These are phyloP conservation scores for Ligustrum vulgare DNA, from an alignment of 257 asterid species.

Conservation along the genomic window DNA sequence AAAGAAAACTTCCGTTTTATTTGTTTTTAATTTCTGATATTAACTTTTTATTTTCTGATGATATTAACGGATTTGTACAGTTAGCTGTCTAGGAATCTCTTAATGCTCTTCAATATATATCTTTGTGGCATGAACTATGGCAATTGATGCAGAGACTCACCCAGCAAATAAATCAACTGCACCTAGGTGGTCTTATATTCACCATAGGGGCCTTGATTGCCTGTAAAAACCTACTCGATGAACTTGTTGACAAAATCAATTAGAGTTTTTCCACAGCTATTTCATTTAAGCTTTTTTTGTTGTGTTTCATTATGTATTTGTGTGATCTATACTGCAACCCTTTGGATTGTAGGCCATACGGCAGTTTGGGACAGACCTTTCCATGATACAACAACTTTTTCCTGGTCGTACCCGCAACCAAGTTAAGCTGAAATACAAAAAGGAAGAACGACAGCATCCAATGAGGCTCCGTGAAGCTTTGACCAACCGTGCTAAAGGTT, in stretches of 20 bases:
- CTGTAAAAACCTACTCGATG: neutral
- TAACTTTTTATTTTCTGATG: neutral
- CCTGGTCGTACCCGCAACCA: constrained; percentile 73
- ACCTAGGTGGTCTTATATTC: constrained; percentile 5
- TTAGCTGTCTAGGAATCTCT: neutral
- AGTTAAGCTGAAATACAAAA: constrained; percentile 69
- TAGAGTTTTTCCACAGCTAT: neutral
- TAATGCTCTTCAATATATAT: neutral
- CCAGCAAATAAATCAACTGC: neutral
- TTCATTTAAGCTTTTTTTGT: constrained; percentile 5
- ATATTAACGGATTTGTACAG: neutral
- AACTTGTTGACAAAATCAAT: neutral
- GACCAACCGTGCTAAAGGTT: constrained; percentile 68
- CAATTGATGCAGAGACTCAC: neutral
- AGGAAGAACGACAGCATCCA: constrained; percentile 81
- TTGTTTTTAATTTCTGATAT: neutral
- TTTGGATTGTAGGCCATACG: constrained; percentile 50
- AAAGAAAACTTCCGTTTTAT: neutral
- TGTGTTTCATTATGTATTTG: constrained; percentile 3
- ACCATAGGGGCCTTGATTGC: neutral
- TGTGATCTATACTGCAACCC: neutral
- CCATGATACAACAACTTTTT: constrained; percentile 85
- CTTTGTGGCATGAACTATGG: neutral
- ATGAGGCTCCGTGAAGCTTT: constrained; percentile 71
- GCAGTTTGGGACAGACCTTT: constrained; percentile 86